Conservation (phyloP, 345 rosid species). For the Heritiera fomes region DNA sequence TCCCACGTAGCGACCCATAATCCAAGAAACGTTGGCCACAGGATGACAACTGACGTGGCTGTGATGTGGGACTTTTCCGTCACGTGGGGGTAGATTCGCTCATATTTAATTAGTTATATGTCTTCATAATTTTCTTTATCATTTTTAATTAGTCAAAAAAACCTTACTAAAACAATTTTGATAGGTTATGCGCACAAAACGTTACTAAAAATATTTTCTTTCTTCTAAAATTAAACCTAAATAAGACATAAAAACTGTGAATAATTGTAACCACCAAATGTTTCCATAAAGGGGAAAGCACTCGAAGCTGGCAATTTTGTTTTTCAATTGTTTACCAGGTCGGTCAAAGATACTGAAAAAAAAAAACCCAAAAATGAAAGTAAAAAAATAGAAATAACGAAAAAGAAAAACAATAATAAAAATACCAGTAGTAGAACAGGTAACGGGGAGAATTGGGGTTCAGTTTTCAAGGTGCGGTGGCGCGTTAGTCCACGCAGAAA, state of each 20-base stretch:
- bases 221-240: not conserved
- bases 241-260: not conserved
- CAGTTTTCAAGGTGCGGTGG: no score
- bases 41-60: constrained; percentile 1
- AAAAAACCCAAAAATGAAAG: not conserved
- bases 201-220: not conserved
- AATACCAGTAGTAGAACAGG: no score
- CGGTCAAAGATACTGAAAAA: constrained; percentile 1
- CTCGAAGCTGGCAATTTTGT: not conserved
- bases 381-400: not conserved
- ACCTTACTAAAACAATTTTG: no score
- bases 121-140: not conserved
- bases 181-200: no score
- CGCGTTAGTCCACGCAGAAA: no score
- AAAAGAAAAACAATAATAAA: no score
- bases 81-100: not conserved
- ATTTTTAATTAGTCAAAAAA: not conserved
- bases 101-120: not conserved
- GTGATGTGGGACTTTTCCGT: no score
- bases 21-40: not conserved
- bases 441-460: no score
- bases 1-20: constrained; percentile 25
- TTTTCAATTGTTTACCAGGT: not conserved
- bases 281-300: not conserved
- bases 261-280: not conserved